A percentile compares a stretch with the other conserved stretches of the same genome.
Conservation (phyloP, 345 rosid genomes). For the Hevea brasiliensis region DNA sequence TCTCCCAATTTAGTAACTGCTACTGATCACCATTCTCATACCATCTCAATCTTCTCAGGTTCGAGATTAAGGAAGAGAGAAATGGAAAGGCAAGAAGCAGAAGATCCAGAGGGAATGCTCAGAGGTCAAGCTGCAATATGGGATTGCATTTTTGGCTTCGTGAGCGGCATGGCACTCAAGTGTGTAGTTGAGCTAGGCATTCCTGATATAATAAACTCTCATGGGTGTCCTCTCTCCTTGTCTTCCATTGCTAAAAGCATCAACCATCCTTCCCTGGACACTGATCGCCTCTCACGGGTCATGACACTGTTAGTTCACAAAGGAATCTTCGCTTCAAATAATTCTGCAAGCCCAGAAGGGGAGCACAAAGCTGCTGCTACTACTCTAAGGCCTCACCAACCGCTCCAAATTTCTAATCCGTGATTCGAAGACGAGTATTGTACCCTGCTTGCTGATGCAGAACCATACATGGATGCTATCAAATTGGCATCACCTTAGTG, state of each 20-base stretch:
- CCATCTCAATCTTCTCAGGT: too few species aligned
- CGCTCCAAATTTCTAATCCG: not conserved
- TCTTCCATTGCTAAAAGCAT: not conserved
- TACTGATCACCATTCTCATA: too few species aligned
- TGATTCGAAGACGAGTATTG: not conserved
- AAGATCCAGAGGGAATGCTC: not conserved
- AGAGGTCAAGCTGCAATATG: not conserved
- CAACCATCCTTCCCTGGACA: not conserved
- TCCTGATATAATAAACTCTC: not conserved
- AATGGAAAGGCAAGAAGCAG: not conserved
- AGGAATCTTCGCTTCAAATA: not conserved
- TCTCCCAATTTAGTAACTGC: too few species aligned
- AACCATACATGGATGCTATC: not conserved
- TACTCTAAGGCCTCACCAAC: not conserved
- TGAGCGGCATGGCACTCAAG: not conserved
- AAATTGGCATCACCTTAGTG: not conserved
- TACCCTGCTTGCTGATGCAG: not conserved
- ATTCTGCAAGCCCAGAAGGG: not conserved
- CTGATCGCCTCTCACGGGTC: not conserved
- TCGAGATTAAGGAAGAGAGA: not conserved
- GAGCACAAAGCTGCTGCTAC: not conserved
- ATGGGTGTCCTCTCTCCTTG: not conserved
- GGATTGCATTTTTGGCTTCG: not conserved
- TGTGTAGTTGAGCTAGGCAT: not conserved
- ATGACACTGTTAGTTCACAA: not conserved